These are phyloP conservation scores for Boletus vinaceobasis DNA, from an alignment of 768 basidiomycete genomes.

Conservation along the genomic window DNA sequence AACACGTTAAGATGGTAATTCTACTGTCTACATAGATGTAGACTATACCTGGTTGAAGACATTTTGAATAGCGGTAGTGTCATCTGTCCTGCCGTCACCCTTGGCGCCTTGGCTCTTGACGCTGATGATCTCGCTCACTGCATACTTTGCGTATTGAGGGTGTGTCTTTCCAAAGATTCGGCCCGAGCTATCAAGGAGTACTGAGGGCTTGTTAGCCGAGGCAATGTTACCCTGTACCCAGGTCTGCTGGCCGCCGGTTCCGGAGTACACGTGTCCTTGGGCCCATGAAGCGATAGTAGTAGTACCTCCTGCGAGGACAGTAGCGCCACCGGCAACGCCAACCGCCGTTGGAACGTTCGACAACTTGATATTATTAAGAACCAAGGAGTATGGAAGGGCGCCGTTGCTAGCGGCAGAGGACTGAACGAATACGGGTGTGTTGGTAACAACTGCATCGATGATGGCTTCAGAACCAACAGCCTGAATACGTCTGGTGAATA, in stretches of 20 bases:
- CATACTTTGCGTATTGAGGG: conserved; percentile 64
- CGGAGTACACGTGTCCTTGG: conserved; percentile 68
- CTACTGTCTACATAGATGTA: not conserved
- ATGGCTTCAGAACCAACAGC: conserved; percentile 42
- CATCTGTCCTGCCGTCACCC: conserved; percentile 74
- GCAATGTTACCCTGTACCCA: conserved; percentile 52
- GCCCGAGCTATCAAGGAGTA: conserved; percentile 54
- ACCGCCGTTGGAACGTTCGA: conserved; percentile 35
- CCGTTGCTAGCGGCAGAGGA: conserved; percentile 32
- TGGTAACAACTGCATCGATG: conserved; percentile 44
- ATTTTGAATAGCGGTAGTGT: conserved; percentile 61
- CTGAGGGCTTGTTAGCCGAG: conserved; percentile 47
- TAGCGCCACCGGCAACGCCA: conserved; percentile 27
- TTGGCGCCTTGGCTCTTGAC: conserved; percentile 65
- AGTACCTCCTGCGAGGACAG: conserved; percentile 36
- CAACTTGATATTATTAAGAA: conserved; percentile 36
- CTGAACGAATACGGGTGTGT: conserved; percentile 44
- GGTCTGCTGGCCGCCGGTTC: conserved; percentile 39
- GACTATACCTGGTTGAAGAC: conserved; percentile 50
- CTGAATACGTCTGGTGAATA: conserved; percentile 19
- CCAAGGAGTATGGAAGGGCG: conserved; percentile 31
- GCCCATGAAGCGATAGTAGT: conserved; percentile 53
- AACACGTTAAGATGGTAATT: not conserved
- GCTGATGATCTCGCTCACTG: conserved; percentile 61
- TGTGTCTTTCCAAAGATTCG: conserved; percentile 58